Evolutionary conservation across 2,329 filamentous ascomycete genomes (phyloP), one percentile per base, ranked within the genome.

Genomic region (Gnomoniopsis smithogilvyi): DNA sequence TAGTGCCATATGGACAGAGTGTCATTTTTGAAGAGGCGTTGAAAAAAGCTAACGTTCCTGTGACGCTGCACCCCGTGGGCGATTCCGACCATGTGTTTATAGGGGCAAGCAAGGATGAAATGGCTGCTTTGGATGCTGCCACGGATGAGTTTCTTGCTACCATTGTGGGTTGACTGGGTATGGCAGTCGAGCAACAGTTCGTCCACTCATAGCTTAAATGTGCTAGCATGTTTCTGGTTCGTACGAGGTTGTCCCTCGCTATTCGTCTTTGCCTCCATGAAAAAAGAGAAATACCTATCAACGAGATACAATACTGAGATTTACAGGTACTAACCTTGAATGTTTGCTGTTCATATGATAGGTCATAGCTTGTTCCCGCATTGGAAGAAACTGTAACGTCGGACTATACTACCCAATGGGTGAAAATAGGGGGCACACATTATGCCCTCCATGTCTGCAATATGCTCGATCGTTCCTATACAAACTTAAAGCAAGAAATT

Each of bases 91-190:
- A 62, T 22, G 38, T 59, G 11, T 62, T 62, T n/a, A 6, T 43
- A 1, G 60, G 60, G 11, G 54, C 54, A 3, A 56, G 43, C 12
- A 55, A 46, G 41, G 60, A 62, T n/a, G 50, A 62, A 24, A 54
- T 51, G 24, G 45, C 41, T 6, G 56, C 58, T n/a, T 22, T 62
- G 33, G 56, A 62, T n/a, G 43, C 41, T 17, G 48, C 38, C 11
- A 62, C 60, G 22, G 60, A 56, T 36, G 60, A 59, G 8, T 62
- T 62, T 11, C 36, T 62, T n/a, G 49, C 45, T 43, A 54, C 56
- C 3, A 41, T 62, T 2, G 19, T 46, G 6, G 24, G 51, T 17
- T 51, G 22, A 48, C 6, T 24, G 24, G 51, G 21, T 30, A 17
- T n/a, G 14, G 45, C 24, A 46, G 2, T n/a, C 4, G 15, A 34